A percentile compares a stretch with the other conserved stretches of the same genome.
phyloP scores from a whole-genome alignment of 2,329 filamentous ascomycete species.

The Fusarium floridanum region DNA sequence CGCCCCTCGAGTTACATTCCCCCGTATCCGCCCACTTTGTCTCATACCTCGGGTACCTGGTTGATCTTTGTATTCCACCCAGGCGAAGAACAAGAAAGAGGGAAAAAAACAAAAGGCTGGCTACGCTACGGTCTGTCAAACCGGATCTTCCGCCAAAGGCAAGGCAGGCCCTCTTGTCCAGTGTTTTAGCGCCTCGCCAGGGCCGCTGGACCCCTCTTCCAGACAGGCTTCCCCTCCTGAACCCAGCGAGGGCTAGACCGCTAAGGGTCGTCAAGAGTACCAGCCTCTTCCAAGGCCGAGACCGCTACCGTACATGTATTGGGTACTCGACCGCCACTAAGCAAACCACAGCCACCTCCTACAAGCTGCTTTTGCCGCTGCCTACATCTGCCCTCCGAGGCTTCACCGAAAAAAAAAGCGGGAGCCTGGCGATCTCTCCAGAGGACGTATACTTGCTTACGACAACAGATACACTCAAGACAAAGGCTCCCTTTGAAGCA shows the following conservation, averaged over 20 bases:
- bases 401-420: slow-evolving; percentile 7
- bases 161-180: slow-evolving; percentile 3
- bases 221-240: slow-evolving; percentile 27
- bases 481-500: background rate
- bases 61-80: slow-evolving; percentile 3
- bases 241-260: slow-evolving; percentile 3
- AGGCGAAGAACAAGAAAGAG: background rate
- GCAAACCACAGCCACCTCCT: background rate
- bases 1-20: background rate
- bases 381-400: slow-evolving; percentile 1
- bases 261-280: slow-evolving; percentile 3
- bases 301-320: background rate
- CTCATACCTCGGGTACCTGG: slow-evolving; percentile 7
- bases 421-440: background rate
- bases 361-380: background rate
- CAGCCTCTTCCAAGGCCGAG: background rate
- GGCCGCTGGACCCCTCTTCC: slow-evolving; percentile 11
- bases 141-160: slow-evolving; percentile 3
- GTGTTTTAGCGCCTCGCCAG: slow-evolving; percentile 29
- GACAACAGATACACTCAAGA: background rate
- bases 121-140: background rate
- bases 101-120: background rate
- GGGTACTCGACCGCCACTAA: background rate
- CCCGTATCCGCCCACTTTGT: background rate
- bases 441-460: background rate